Evolutionary conservation across 768 basidiomycete species (phyloP).

Genomic region (Leccinum subtestaceum): DNA sequence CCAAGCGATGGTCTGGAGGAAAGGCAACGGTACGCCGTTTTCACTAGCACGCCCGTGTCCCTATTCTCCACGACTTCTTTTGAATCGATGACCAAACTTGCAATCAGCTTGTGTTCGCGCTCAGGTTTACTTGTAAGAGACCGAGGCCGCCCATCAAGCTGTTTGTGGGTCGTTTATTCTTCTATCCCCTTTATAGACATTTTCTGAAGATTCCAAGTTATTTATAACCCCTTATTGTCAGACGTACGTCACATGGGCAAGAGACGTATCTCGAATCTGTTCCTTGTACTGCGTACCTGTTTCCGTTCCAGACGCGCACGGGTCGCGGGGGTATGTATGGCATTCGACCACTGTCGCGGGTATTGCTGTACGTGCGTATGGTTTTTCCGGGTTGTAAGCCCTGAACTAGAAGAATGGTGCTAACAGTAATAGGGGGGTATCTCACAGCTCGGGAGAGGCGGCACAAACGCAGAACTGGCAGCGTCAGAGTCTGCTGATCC

Average conservation of each 20-base stretch:
- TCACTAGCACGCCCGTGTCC: not conserved
- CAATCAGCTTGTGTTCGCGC: not conserved
- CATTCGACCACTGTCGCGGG: not conserved
- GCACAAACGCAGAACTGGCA: not conserved
- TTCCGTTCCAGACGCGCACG: not conserved
- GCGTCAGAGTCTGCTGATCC: not conserved
- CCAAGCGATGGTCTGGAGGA: not conserved
- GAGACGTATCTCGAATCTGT: not conserved
- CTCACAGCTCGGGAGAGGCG: not conserved
- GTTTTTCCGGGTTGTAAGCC: not conserved
- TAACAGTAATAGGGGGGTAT: not conserved
- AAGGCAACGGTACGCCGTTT: not conserved
- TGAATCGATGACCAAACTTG: not conserved
- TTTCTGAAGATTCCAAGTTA: not conserved
- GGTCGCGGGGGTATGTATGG: not conserved
- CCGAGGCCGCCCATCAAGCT: not conserved
- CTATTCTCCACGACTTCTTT: not conserved
- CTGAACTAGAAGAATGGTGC: not conserved
- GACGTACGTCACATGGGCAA: not conserved
- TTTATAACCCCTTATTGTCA: not conserved
- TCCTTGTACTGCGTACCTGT: not conserved
- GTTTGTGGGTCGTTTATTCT: not conserved
- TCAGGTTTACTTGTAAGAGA: not conserved
- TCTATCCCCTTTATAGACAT: not conserved
- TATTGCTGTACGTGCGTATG: not conserved